Base-by-base conservation (phyloP, 306 rosid species). In the Dryas alaskensis region DNA sequence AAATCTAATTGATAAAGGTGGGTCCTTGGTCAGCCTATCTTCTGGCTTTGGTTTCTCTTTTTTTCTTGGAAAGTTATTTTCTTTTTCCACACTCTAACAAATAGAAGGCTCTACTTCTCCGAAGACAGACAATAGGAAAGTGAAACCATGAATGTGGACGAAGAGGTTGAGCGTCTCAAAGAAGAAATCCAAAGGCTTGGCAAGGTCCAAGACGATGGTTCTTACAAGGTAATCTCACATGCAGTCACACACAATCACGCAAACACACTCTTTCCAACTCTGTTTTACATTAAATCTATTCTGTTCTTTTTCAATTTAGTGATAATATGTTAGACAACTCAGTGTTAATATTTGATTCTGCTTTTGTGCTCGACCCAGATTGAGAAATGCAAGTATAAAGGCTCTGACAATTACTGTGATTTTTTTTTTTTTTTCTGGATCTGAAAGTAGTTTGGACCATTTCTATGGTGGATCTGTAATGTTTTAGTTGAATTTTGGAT, bases 171-270 rank as follows among this genome's bases (percentile, higher is more conserved):
- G 85, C 85, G 87, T 55, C 92, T 91, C 59, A 77, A 51, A 61
- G 91, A 85, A 77, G 98, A 93, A 80, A 94, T 91, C 86, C 73
- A 74, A 80, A 83, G 95, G 95, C 96, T 89, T 40, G 97, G 96
- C 68, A 75, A 80, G 42, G 73, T 81, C 82, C 96, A 89, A 76
- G 66, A 66, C 49, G 96, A 92, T 81, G 99, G 96, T 76, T 89
- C 96, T 70, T 88, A 79, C 91, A 94, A 92, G 97, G 97, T 94
- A 59, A 8, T 39, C 45, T 25, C 40, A 43, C 60, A 22, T 8
- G 45, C 50, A 22, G 37, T 31, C 37, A 31, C 37, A 31, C 2
- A 31, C 37, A 31, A 31, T 1, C 37, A 31, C 3, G 37, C 37
- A 43, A 7, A 64, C 66, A 37, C 43, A 72, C 48, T 5, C 43